Conservation (phyloP, 2,329 filamentous ascomycete genomes). For the Aureobasidium sp. region DNA sequence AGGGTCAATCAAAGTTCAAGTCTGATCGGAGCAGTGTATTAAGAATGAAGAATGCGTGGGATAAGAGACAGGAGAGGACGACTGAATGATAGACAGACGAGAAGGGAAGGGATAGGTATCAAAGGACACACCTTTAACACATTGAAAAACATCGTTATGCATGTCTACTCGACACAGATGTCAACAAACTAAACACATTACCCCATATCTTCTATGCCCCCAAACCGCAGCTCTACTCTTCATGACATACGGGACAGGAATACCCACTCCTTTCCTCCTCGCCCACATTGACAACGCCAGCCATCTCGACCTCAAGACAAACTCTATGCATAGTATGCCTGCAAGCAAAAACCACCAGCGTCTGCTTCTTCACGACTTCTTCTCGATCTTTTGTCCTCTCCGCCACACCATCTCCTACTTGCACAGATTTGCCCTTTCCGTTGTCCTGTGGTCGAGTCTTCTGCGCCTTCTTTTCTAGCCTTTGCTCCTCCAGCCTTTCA, state of each 20-base stretch:
- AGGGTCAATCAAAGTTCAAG: too few relatives aligned
- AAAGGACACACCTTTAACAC: too few relatives aligned
- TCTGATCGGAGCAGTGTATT: too few relatives aligned
- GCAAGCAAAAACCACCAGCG: slow-evolving; percentile 62
- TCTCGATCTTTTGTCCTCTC: slow-evolving; percentile 31
- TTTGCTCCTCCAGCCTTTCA: slow-evolving; percentile 28
- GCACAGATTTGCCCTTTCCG: slow-evolving; percentile 43
- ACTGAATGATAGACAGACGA: not conserved
- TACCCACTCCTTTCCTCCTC: not conserved
- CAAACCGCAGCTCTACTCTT: not conserved
- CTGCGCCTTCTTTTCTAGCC: slow-evolving; percentile 20
- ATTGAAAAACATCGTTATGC: too few relatives aligned
- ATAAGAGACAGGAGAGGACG: not conserved
- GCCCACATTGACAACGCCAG: not conserved
- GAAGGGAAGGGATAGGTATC: not conserved
- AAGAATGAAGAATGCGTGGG: too few relatives aligned
- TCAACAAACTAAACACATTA: not conserved
- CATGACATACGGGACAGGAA: slow-evolving; percentile 10
- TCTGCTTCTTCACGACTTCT: slow-evolving; percentile 36
- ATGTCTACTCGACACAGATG: not conserved
- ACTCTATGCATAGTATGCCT: slow-evolving; percentile 63
- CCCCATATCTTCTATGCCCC: too few relatives aligned
- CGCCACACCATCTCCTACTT: slow-evolving; percentile 32
- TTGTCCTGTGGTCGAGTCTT: slow-evolving; percentile 22
- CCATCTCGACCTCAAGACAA: slow-evolving; percentile 51